Base-by-base conservation (phyloP, 2,329 filamentous ascomycete species). In the Pseudogymnoascus sp. region DNA sequence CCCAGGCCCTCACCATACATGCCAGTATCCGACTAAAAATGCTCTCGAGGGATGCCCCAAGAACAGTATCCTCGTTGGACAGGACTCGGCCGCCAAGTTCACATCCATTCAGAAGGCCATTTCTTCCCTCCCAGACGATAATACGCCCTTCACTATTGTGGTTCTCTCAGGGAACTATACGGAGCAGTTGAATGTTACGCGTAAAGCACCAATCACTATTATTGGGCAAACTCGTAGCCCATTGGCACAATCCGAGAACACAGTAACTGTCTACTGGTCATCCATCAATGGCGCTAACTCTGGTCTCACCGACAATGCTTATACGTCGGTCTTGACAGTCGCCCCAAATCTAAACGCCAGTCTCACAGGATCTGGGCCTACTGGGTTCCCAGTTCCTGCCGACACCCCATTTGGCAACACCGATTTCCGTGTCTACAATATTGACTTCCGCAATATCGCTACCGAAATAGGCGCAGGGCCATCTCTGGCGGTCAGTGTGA, bases 371-470 rank as follows among this genome's bases (percentile, higher is more conserved):
- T 75, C 78, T 3, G 86, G 86, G 0, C 78, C 85, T 0, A 85
- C 82, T 0, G 86, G 86, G 0, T 84, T 80, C 66, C 72, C 82
- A 0, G 84, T 89, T 0, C 82, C 84, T 0, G 76, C 72, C 0
- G 79, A 76, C 54, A 88, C 85, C 0, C 84, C 84, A 0, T 87
- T 87, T 64, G 86, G 86, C 2, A 85, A 81, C 68, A 70, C 66
- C 0, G 79, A 88, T 68, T 88, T 89, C 70, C 77, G 84, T 7
- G 83, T 79, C 0, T 88, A 89, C 71, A 88, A 88, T 67, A 74
- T 89, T 39, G 81, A 89, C 68, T 84, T 88, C 65, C 75, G 80
- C 17, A 89, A 89, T 66, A 57, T 41, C 13, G 59, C 57, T 33
- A 47, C 58, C 21, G 15, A 61, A 40, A 60, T 61, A 65, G 72